Percentiles rank a stretch among this genome's conserved stretches.
Evolutionary conservation across 2,329 filamentous ascomycete genomes (phyloP).

Genomic region (Dryadomyces quercus-mongolicae): DNA sequence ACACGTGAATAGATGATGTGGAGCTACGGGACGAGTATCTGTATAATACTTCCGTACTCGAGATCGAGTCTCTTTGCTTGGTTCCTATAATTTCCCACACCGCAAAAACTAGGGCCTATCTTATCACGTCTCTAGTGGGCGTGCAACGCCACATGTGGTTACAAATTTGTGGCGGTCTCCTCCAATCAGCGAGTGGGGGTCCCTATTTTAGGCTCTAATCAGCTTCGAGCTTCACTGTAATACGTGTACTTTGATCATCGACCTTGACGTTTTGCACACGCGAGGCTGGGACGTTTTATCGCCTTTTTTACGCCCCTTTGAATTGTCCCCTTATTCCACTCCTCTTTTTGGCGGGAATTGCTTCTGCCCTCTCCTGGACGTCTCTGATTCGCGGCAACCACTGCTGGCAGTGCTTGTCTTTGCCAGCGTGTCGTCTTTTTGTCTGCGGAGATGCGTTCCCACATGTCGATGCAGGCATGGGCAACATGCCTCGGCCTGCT

Average conservation of each 20-base stretch:
- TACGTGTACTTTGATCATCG: neutral
- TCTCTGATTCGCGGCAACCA: neutral
- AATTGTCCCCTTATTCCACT: too few relatives aligned
- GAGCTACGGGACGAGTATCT: too few relatives aligned
- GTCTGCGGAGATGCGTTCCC: conserved; percentile 32
- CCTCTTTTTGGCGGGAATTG: too few relatives aligned
- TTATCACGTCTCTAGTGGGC: neutral
- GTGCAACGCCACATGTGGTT: neutral
- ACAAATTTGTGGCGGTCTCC: neutral
- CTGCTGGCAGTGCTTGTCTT: conserved; percentile 4
- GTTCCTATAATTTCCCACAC: too few relatives aligned
- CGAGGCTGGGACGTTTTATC: neutral
- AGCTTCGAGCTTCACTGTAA: conserved; percentile 6
- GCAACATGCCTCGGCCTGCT: conserved; percentile 50
- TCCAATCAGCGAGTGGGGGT: neutral
- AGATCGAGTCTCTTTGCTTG: neutral
- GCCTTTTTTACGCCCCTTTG: too few relatives aligned
- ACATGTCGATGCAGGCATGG: conserved; percentile 47
- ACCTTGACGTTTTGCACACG: neutral
- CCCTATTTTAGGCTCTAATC: conserved; percentile 6
- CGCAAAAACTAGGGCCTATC: neutral
- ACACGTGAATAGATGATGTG: too few relatives aligned
- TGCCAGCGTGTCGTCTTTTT: conserved; percentile 6
- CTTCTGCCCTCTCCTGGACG: too few relatives aligned
- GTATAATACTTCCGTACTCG: neutral